These are phyloP conservation scores for Otatea glauca DNA, from an alignment of 176 grass and related monocot genomes.

Conservation along the genomic window DNA sequence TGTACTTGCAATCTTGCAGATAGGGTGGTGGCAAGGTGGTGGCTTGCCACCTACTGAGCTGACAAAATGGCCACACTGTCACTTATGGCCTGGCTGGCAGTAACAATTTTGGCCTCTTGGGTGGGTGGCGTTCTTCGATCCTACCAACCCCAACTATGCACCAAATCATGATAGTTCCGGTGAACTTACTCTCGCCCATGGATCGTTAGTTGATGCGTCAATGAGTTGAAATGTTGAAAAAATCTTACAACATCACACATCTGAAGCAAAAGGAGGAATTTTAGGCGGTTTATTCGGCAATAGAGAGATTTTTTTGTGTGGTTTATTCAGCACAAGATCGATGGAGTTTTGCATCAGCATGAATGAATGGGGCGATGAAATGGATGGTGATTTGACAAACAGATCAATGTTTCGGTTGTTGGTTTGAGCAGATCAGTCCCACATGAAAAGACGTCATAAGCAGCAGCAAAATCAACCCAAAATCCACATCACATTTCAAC, in stretches of 20 bases:
- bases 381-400: background rate
- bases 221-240: background rate
- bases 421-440: background rate
- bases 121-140: background rate
- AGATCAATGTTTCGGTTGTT: background rate
- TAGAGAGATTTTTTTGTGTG: too few relatives aligned
- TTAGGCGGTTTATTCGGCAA: too few relatives aligned
- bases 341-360: background rate
- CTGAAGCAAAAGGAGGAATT: background rate
- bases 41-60: conserved; percentile 10
- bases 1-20: conserved; percentile 49
- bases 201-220: background rate
- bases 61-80: conserved; percentile 41
- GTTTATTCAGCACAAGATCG: too few relatives aligned
- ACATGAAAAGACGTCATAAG: background rate
- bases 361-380: background rate
- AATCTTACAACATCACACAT: background rate
- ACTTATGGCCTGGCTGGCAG: background rate
- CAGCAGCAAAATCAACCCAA: background rate
- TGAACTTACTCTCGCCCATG: background rate
- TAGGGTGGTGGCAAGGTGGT: background rate
- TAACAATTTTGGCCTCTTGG: conserved; percentile 37
- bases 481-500: conserved; percentile 42
- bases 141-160: background rate
- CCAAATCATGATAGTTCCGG: background rate